Evolutionary conservation across 2,329 filamentous ascomycete genomes (phyloP).

Genomic region (Pezicula neosporulosa): DNA sequence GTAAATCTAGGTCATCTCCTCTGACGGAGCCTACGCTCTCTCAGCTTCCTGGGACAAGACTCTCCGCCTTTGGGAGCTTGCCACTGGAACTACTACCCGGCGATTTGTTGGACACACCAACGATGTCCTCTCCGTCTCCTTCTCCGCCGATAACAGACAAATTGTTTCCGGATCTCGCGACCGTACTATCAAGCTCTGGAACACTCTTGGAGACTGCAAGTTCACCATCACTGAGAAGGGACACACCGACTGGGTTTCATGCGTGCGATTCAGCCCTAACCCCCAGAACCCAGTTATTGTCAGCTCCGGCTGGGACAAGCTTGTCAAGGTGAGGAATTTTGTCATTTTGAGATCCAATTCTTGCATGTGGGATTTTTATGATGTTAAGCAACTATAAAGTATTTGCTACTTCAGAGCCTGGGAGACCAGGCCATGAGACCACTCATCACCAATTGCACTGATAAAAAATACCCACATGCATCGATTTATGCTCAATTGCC

Average conservation of each 20-base stretch:
- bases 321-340: conserved; percentile 85
- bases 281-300: conserved; percentile 99
- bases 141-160: conserved; percentile 99
- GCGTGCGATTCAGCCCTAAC: conserved; percentile 99
- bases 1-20: conserved; percentile 83
- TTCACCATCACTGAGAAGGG: conserved; percentile 99
- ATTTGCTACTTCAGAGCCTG: conserved; percentile 99
- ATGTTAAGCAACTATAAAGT: conserved; percentile 90
- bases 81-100: conserved; percentile 93
- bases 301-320: conserved; percentile 98
- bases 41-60: conserved; percentile 99
- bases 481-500: conserved; percentile 7
- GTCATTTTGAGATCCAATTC: conserved; percentile 14
- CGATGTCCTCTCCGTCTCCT: conserved; percentile 98
- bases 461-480: conserved; percentile 37
- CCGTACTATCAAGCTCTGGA: conserved; percentile 99
- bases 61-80: conserved; percentile 98
- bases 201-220: conserved; percentile 99
- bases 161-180: conserved; percentile 99
- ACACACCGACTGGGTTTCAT: conserved; percentile 99
- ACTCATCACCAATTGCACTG: conserved; percentile 87
- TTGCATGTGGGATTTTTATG: conserved; percentile 55
- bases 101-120: conserved; percentile 99
- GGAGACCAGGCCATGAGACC: conserved; percentile 88
- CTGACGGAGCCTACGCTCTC: conserved; percentile 97